Evolutionary conservation across 2,329 filamentous ascomycete species (phyloP), one percentile per base, ranked within the genome.

Genomic region (Sarocladium oryzae): DNA sequence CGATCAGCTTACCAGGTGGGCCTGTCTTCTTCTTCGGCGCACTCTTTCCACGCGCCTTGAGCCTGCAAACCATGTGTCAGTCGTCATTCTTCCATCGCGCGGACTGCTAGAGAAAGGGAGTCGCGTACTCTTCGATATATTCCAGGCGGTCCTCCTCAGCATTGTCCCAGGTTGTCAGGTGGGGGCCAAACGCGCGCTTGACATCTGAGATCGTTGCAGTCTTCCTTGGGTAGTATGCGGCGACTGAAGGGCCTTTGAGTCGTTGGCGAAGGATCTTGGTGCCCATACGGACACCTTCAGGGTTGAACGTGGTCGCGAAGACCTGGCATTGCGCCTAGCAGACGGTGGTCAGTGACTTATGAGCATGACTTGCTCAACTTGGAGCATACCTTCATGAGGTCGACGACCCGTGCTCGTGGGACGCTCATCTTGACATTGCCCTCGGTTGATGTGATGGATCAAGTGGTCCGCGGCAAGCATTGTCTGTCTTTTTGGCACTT

Each of bases 211-310:
- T 79, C 0, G 85, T 85, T 21, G 81, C 82, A 15, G 85, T 74
- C 57, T 75, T 86, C 57, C 84, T 82, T 2, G 93, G 93, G 66
- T 99, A 99, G 76, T 96, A 99, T 53, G 88, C 78, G 35, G 85
- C 86, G 57, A 96, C 72, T 0, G 86, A 73, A 26, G 90, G 88
- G n/a, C 93, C 93, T 63, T 81, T 83, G 56, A 97, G 76, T 63
- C 91, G 84, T 68, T 96, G 88, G 63, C 91, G 88, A 54, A 99
- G 77, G 66, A 99, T 77, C 70, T 93, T 95, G 74, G 93, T 96
- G 63, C 93, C 93, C 59, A 89, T 82, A 55, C 93, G 88, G 55
- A 86, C 69, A 59, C 84, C 76, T 51, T 89, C 78, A 23, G 93
- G 93, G 71, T 99, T 99, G 76, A 84, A 97, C 50, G 85, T 91